Evolutionary conservation across 78 protist species (phyloP).

Genomic region (Dictyostelium brefeldianum): DNA sequence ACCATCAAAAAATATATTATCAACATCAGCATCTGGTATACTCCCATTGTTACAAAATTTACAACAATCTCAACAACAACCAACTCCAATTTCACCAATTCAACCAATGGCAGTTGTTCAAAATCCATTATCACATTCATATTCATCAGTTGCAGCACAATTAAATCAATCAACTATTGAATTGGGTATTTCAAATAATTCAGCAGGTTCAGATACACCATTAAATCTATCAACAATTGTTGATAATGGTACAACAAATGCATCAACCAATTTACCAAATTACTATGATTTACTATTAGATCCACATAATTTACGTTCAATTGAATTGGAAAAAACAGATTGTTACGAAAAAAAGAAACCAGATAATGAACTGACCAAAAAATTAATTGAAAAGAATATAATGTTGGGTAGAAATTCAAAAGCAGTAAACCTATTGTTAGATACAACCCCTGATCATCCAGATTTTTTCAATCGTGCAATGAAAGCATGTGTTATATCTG

Average conservation of each 20-base stretch:
- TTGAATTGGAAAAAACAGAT: slow-evolving; percentile 40
- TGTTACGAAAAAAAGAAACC: slow-evolving; percentile 55
- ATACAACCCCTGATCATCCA: slow-evolving; percentile 71
- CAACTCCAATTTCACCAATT: background rate
- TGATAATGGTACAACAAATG: background rate
- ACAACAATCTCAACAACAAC: background rate
- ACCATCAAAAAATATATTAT: slow-evolving; percentile 17
- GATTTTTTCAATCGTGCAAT: slow-evolving; percentile 65
- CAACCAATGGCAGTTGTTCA: no score
- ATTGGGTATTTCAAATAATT: background rate
- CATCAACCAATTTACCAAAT: slow-evolving; percentile 5
- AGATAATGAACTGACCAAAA: slow-evolving; percentile 16
- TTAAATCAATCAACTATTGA: slow-evolving; percentile 1
- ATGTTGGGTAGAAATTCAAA: slow-evolving; percentile 38
- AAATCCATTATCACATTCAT: slow-evolving; percentile 53
- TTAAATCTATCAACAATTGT: background rate
- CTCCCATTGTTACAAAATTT: background rate
- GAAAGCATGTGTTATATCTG: slow-evolving; percentile 74
- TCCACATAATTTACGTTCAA: background rate
- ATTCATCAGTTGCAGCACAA: slow-evolving; percentile 60
- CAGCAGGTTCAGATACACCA: slow-evolving; percentile 13
- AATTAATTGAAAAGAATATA: slow-evolving; percentile 45
- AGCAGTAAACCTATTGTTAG: slow-evolving; percentile 42
- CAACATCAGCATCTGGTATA: background rate
- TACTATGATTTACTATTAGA: slow-evolving; percentile 58